A percentile compares a stretch with the other conserved stretches of the same genome.
Evolutionary conservation across 140 eudicot species (phyloP).

Genomic region (Flaveria floridana): DNA sequence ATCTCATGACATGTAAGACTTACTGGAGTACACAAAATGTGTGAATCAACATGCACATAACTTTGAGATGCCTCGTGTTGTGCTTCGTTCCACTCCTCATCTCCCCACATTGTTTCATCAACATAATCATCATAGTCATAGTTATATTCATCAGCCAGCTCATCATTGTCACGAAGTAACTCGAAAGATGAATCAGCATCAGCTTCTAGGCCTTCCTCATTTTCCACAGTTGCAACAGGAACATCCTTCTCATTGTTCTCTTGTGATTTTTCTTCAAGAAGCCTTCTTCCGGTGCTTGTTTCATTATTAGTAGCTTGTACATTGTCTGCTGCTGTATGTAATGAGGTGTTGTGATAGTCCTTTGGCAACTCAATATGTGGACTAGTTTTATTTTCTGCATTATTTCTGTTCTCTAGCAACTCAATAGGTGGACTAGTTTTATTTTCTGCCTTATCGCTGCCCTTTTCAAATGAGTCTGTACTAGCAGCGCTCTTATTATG

Average conservation of each 20-base stretch:
- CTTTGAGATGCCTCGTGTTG: conserved; percentile 71
- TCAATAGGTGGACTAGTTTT: conserved; percentile 39
- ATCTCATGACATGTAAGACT: conserved; percentile 33
- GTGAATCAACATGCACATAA: conserved; percentile 89
- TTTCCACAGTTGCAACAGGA: conserved; percentile 80
- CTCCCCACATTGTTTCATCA: conserved; percentile 94
- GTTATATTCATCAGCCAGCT: conserved; percentile 91
- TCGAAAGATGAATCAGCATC: conserved; percentile 97
- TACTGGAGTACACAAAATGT: conserved; percentile 93
- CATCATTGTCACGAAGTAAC: conserved; percentile 81
- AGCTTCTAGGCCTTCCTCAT: conserved; percentile 77
- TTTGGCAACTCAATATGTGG: conserved; percentile 43
- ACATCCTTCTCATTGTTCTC: conserved; percentile 48
- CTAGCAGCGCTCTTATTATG: conserved; percentile 28
- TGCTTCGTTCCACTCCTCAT: conserved; percentile 90
- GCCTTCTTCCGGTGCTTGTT: conserved; percentile 58
- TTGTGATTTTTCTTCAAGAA: conserved; percentile 64
- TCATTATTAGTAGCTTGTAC: conserved; percentile 43
- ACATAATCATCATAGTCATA: conserved; percentile 97
- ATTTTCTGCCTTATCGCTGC: conserved; percentile 30
- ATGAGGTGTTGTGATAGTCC: conserved; percentile 32
- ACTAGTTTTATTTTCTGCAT: conserved; percentile 38
- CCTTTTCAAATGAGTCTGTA: conserved; percentile 12
- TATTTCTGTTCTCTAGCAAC: conserved; percentile 30
- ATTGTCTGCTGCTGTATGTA: conserved; percentile 46